Percentiles rank a stretch among this genome's conserved stretches.
Evolutionary conservation across 805 yeast species (phyloP).

Genomic region (Ogataea trehalophila): DNA sequence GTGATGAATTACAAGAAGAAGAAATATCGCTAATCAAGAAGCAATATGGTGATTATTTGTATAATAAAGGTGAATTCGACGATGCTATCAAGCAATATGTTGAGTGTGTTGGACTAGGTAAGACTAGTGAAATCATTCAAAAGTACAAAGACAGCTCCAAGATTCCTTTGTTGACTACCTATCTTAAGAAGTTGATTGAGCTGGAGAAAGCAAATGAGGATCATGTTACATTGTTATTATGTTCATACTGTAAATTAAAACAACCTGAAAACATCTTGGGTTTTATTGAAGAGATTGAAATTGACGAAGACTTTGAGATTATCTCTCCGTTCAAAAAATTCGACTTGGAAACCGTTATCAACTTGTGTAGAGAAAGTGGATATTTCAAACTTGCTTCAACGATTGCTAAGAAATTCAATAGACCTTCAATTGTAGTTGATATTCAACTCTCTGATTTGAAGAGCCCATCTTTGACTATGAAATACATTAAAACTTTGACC

Average conservation of each 20-base stretch:
- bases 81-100: constrained; percentile 75
- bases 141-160: constrained; percentile 75
- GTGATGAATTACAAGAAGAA: constrained; percentile 21
- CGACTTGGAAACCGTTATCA: constrained; percentile 63
- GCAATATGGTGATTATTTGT: constrained; percentile 69
- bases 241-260: constrained; percentile 76
- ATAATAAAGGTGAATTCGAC: constrained; percentile 55
- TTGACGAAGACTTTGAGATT: constrained; percentile 33
- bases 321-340: constrained; percentile 39
- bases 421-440: constrained; percentile 70
- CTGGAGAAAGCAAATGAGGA: constrained; percentile 60
- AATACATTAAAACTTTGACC: constrained; percentile 60
- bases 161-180: constrained; percentile 57
- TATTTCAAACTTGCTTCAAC: constrained; percentile 62
- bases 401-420: constrained; percentile 66
- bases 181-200: constrained; percentile 56
- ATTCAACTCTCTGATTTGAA: constrained; percentile 64
- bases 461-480: constrained; percentile 55
- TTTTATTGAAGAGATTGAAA: constrained; percentile 44
- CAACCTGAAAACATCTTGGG: constrained; percentile 49
- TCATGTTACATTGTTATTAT: constrained; percentile 74
- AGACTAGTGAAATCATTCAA: constrained; percentile 72
- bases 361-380: constrained; percentile 67
- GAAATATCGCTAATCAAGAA: constrained; percentile 41
- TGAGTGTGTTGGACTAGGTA: constrained; percentile 40